Evolutionary conservation across 2,329 filamentous ascomycete genomes (phyloP).

Genomic region (Ceratocystiopsis brevicomis): DNA sequence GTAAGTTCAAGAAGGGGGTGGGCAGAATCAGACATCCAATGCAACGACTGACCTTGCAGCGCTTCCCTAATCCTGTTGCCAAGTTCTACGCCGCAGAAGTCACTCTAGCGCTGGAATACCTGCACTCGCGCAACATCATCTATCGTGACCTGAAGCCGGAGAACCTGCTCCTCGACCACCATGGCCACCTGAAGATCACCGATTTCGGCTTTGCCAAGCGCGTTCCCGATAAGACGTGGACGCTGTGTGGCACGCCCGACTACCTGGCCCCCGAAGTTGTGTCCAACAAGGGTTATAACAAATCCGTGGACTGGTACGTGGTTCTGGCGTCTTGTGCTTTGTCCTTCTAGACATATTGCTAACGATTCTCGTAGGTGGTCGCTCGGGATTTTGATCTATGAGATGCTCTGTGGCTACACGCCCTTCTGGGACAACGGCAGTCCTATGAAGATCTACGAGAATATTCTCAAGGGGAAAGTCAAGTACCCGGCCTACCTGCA

Average conservation of each 20-base stretch:
- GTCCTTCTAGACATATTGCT: neutral
- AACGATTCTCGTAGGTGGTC: constrained; percentile 56
- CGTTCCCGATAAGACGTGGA: constrained; percentile 98
- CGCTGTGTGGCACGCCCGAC: constrained; percentile 89
- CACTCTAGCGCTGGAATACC: constrained; percentile 82
- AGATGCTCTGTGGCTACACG: constrained; percentile 98
- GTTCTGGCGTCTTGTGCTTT: neutral
- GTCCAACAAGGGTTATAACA: constrained; percentile 98
- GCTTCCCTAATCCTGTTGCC: constrained; percentile 94
- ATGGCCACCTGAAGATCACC: constrained; percentile 90
- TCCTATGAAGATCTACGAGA: constrained; percentile 98
- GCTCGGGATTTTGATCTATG: constrained; percentile 91
- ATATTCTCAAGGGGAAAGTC: constrained; percentile 86
- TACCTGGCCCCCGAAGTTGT: constrained; percentile 96
- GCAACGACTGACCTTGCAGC: constrained; percentile 31
- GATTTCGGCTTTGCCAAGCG: constrained; percentile 98
- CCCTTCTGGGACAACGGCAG: constrained; percentile 98
- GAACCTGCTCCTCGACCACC: constrained; percentile 76
- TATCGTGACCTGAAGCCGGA: constrained; percentile 95
- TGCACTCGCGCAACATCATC: constrained; percentile 89
- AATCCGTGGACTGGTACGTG: constrained; percentile 82
- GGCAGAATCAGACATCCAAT: too few species aligned
- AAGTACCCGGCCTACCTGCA: constrained; percentile 96
- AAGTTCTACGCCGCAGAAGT: constrained; percentile 99
- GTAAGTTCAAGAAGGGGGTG: constrained; percentile 22